A percentile compares a stretch with the other conserved stretches of the same genome.
Conservation (phyloP, 768 basidiomycete species). For the Phaeolepiota aurea region DNA sequence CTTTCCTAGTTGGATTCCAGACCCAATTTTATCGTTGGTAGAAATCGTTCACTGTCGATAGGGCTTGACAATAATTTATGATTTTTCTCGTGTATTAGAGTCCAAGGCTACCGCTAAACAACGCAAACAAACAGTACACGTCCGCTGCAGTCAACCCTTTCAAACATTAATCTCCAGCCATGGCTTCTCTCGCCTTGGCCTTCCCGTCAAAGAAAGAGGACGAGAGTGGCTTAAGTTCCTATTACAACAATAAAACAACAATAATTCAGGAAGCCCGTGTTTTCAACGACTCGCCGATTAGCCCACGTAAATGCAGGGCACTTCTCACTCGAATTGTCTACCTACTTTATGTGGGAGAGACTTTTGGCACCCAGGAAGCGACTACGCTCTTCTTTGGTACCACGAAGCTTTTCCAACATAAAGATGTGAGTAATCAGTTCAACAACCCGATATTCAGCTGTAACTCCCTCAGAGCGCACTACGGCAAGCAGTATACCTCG, state of each 20-base stretch:
- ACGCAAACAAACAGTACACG: slow-evolving; percentile 38
- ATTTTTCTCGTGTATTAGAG: background rate
- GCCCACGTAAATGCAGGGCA: slow-evolving; percentile 92
- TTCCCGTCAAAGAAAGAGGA: slow-evolving; percentile 98
- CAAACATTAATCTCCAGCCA: slow-evolving; percentile 16
- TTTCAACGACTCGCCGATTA: slow-evolving; percentile 99
- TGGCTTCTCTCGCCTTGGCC: slow-evolving; percentile 56
- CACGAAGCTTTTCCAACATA: slow-evolving; percentile 98
- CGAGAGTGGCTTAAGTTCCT: slow-evolving; percentile 85
- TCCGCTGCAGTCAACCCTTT: slow-evolving; percentile 13
- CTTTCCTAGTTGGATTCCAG: slow-evolving; percentile 2
- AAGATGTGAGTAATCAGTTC: slow-evolving; percentile 67
- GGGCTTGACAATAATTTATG: background rate
- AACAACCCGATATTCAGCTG: slow-evolving; percentile 2
- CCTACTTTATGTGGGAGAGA: slow-evolving; percentile 93
- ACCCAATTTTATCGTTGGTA: slow-evolving; percentile 1
- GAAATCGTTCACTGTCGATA: background rate
- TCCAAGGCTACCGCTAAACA: no score
- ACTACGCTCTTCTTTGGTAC: slow-evolving; percentile 98
- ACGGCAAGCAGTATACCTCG: slow-evolving; percentile 95
- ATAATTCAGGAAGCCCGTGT: slow-evolving; percentile 97
- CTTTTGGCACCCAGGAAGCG: slow-evolving; percentile 90
- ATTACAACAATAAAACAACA: slow-evolving; percentile 96
- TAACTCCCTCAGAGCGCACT: slow-evolving; percentile 63
- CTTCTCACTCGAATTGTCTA: slow-evolving; percentile 95